These are phyloP conservation scores for Fusarium solani-melongenae DNA, from an alignment of 2,329 filamentous ascomycete genomes.

Conservation along the genomic window DNA sequence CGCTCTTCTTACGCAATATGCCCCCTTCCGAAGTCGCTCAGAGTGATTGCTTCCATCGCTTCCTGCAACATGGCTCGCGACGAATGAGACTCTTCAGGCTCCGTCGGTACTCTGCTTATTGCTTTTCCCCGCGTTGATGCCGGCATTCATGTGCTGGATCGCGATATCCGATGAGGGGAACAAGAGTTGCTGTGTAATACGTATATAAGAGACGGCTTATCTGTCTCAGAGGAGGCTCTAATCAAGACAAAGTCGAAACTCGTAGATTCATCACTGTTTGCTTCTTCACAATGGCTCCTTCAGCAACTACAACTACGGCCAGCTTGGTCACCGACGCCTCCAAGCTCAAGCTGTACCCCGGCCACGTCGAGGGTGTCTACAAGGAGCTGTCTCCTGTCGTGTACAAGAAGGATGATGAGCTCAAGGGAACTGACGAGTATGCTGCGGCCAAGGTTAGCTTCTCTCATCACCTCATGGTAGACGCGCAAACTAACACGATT, in stretches of 20 bases:
- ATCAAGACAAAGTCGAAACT: not conserved
- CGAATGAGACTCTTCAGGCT: constrained; percentile 13
- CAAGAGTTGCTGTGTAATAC: not conserved
- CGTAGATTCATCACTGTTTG: not conserved
- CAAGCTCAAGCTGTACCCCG: constrained; percentile 44
- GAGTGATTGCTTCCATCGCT: not conserved
- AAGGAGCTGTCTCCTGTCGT: constrained; percentile 36
- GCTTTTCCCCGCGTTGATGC: constrained; percentile 23
- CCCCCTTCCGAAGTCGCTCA: constrained; percentile 5
- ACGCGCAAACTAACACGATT: not conserved
- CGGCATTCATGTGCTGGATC: constrained; percentile 17
- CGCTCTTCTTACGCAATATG: constrained; percentile 30
- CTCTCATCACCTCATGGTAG: not conserved
- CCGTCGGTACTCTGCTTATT: not conserved
- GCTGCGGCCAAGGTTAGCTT: constrained; percentile 37
- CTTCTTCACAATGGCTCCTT: constrained; percentile 36
- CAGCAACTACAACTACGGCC: constrained; percentile 36
- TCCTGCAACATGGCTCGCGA: not conserved
- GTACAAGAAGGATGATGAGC: constrained; percentile 36
- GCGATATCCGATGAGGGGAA: constrained; percentile 13
- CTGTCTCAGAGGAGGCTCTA: not conserved
- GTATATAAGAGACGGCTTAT: constrained; percentile 31
- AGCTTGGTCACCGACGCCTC: constrained; percentile 22
- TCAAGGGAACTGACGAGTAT: constrained; percentile 33
- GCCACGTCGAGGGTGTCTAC: constrained; percentile 40